Evolutionary conservation across 148 eudicot species (phyloP), one percentile per base, ranked within the genome.

Genomic region (Vaccinium darrowii): DNA sequence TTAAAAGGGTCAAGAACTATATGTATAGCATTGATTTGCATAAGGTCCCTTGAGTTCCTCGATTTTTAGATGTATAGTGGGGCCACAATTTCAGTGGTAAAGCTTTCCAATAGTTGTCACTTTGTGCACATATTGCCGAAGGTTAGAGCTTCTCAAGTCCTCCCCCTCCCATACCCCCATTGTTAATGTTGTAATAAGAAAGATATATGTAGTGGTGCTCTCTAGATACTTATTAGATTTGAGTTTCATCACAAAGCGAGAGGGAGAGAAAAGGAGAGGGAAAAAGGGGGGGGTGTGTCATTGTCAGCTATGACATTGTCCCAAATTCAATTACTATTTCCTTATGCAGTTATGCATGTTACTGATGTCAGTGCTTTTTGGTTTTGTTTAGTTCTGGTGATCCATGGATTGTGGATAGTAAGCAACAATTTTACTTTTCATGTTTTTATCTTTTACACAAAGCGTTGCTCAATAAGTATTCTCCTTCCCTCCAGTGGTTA

Each of bases 401-500:
- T 81, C n/a, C 47, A 5, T 73, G 74, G 23, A 65, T 47, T 23
- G 36, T 54, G 54, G 57, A 14, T 63, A 14, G 47, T 8, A 43
- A 16, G 50, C 18, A 13, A 23, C 56, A 18, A 16, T n/a, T 69
- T 15, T 82, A 15, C 51, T 27, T 33, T 51, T 60, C 36, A 82
- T 27, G 21, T 25, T 21, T 47, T 52, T 10, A 10, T 25, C 30
- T 21, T 33, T 21, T 58, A 54, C 23, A 9, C 23, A 9, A 43
- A 60, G 51, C 54, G 53, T 19, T 65, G 27, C 14, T 36, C 16
- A 77, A 0, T 71, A 39, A 52, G 53, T 30, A 16, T 12, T 43
- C n/a, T 47, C 19, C 77, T 78, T 74, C 14, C 49, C 25, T 49
- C 43, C 92, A 97, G 99, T 92, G 91, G 92, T 76, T 91, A 89